These are phyloP conservation scores for Tetragonia tetragonoides DNA, from an alignment of 148 eudicot species.

Conservation along the genomic window DNA sequence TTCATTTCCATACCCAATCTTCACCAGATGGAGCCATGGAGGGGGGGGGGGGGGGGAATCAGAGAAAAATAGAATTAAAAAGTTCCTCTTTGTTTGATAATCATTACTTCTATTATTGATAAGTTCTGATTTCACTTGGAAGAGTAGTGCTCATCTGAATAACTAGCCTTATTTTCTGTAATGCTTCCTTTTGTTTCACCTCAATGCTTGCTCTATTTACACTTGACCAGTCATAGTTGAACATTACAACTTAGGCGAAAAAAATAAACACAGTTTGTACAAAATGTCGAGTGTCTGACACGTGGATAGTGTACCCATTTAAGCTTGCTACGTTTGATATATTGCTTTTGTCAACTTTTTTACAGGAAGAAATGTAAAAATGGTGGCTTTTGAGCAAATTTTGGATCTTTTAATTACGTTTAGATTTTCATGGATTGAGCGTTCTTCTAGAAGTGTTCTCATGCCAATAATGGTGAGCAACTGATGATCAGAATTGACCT, in stretches of 20 bases:
- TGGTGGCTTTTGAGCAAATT: too few species aligned
- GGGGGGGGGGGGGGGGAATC: background rate
- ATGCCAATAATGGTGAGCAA: background rate
- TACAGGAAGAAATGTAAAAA: too few species aligned
- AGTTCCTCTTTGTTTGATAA: background rate
- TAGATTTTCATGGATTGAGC: too few species aligned
- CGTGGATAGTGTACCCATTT: too few species aligned
- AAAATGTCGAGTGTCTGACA: too few species aligned
- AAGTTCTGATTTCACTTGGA: background rate
- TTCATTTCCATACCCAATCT: background rate
- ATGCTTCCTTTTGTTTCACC: background rate
- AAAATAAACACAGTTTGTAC: too few species aligned
- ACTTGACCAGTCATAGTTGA: too few species aligned
- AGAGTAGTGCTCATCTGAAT: background rate
- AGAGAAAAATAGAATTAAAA: background rate
- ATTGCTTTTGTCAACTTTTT: too few species aligned
- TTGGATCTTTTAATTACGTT: too few species aligned
- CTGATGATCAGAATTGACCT: background rate
- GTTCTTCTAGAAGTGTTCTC: too few species aligned
- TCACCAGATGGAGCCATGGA: background rate
- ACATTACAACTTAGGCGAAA: too few species aligned
- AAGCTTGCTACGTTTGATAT: too few species aligned
- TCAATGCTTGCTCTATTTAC: background rate
- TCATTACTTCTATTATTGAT: background rate
- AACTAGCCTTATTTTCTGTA: background rate